These are phyloP conservation scores for Filosporella fistucella DNA, from an alignment of 495 filamentous ascomycete genomes.

Conservation along the genomic window DNA sequence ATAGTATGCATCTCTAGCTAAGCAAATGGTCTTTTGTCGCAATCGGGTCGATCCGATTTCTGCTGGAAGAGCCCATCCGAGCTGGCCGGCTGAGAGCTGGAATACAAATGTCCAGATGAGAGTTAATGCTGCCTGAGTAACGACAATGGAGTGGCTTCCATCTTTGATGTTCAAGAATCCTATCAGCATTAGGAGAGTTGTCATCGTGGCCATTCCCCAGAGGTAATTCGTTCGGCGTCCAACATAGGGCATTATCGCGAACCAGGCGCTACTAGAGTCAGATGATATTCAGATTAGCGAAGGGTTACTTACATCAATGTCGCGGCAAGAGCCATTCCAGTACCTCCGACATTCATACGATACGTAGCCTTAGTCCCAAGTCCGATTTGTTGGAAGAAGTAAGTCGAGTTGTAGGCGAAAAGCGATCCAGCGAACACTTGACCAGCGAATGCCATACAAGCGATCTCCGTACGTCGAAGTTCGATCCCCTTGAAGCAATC, in stretches of 20 bases:
- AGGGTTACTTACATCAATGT: slow-evolving; percentile 50
- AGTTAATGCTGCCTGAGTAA: slow-evolving; percentile 12
- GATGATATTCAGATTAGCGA: slow-evolving; percentile 38
- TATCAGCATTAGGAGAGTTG: slow-evolving; percentile 31
- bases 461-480: slow-evolving; percentile 62
- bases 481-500: slow-evolving; percentile 67
- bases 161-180: slow-evolving; percentile 28
- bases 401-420: slow-evolving; percentile 64
- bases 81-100: slow-evolving; percentile 52
- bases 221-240: slow-evolving; percentile 50
- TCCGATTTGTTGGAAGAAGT: slow-evolving; percentile 65
- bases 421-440: slow-evolving; percentile 65
- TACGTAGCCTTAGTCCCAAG: slow-evolving; percentile 33
- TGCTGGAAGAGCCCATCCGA: slow-evolving; percentile 35
- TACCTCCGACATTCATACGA: slow-evolving; percentile 25
- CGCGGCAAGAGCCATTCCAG: slow-evolving; percentile 27
- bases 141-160: background rate
- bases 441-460: slow-evolving; percentile 63
- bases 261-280: slow-evolving; percentile 33
- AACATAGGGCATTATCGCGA: slow-evolving; percentile 36
- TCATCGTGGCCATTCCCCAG: slow-evolving; percentile 32
- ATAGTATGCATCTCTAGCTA: slow-evolving; percentile 46
- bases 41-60: slow-evolving; percentile 11
- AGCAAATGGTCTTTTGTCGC: slow-evolving; percentile 9
- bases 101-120: slow-evolving; percentile 40